phyloP scores from a whole-genome alignment of 2,329 filamentous ascomycete genomes.

The Fusarium sp. region DNA sequence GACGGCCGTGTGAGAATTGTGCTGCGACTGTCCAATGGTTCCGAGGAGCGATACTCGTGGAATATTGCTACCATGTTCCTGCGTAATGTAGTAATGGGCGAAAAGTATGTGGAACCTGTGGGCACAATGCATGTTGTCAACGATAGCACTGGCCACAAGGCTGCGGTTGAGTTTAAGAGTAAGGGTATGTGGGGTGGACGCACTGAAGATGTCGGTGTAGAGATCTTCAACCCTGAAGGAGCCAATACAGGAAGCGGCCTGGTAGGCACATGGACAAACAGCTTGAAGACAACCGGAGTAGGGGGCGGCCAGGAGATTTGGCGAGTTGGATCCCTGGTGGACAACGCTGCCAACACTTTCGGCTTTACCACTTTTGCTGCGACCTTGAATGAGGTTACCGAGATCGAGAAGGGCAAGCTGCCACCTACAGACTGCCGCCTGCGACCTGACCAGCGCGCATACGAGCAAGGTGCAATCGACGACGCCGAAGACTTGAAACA shows the following conservation, averaged over 20 bases:
- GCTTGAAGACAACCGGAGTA: slow-evolving; percentile 73
- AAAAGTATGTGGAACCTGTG: slow-evolving; percentile 97
- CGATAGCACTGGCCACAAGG: slow-evolving; percentile 85
- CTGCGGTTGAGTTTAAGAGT: slow-evolving; percentile 88
- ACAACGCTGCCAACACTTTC: slow-evolving; percentile 82
- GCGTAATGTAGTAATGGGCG: slow-evolving; percentile 95
- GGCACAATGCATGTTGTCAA: slow-evolving; percentile 88
- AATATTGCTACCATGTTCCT: slow-evolving; percentile 88
- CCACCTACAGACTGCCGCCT: slow-evolving; percentile 86
- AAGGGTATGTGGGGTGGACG: slow-evolving; percentile 98
- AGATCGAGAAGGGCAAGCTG: slow-evolving; percentile 77
- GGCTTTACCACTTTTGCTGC: slow-evolving; percentile 91
- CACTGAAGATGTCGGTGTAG: slow-evolving; percentile 86
- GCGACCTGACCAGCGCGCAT: slow-evolving; percentile 86
- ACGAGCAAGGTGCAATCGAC: slow-evolving; percentile 85
- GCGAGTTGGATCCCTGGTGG: slow-evolving; percentile 80
- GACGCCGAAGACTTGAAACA: slow-evolving; percentile 86
- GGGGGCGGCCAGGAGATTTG: slow-evolving; percentile 76
- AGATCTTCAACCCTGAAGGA: slow-evolving; percentile 76
- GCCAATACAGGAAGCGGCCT: slow-evolving; percentile 74
- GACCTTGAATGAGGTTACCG: slow-evolving; percentile 85
- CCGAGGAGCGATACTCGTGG: slow-evolving; percentile 89
- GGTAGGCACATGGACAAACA: slow-evolving; percentile 84
- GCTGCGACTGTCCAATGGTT: slow-evolving; percentile 72
- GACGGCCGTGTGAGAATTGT: slow-evolving; percentile 86